Base-by-base conservation (phyloP, 129 eudicot genomes). In the Artemisia argyi region DNA sequence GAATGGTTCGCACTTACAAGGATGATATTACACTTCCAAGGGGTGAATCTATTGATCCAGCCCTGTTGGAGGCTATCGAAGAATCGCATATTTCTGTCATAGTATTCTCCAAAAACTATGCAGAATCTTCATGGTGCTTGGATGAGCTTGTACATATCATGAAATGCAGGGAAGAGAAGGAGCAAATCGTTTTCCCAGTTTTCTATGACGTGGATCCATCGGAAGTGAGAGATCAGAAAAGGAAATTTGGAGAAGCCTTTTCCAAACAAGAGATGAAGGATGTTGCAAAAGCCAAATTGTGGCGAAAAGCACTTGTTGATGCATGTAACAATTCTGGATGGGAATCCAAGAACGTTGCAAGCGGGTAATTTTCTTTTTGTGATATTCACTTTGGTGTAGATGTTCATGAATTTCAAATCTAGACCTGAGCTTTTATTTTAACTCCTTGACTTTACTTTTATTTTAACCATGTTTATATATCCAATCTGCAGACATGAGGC, bases 101-200 rank as follows among this genome's bases (percentile, higher is more conserved):
- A 3, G 64, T 58, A n/a, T 58, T 58, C 64, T 58, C 64, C 12
- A 58, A 58, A 20, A 22, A 22, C 16, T 58, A 58, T 22, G 63
- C 39, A n/a, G 64, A 58, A 22, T 58, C 64, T 10, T 58, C 64
- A 0, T 58, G 64, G 64, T 58, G 64, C 4, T 22, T 58, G 14
- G 39, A 58, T 11, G 39, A 58, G 3, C 64, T 58, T 5, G n/a
- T 9, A 3, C 20, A n/a, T 58, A 20, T 58, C 22, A 58, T 58
- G 64, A 58, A 22, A 11, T 22, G 64, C 1, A 58, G 10, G 39
- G 63, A 22, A 10, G 12, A 58, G 64, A 58, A 5, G 0, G 64
- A 14, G 39, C 7, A 2, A 3, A 22, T 22, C 3, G 64, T 58
- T 58, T 10, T 58, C 39, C 64, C 64, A 6, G 12, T 58, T 0